A percentile compares a stretch with the other conserved stretches of the same genome.
These are phyloP conservation scores for Calvatia gigantea DNA, from an alignment of 768 basidiomycete genomes.

Conservation along the genomic window DNA sequence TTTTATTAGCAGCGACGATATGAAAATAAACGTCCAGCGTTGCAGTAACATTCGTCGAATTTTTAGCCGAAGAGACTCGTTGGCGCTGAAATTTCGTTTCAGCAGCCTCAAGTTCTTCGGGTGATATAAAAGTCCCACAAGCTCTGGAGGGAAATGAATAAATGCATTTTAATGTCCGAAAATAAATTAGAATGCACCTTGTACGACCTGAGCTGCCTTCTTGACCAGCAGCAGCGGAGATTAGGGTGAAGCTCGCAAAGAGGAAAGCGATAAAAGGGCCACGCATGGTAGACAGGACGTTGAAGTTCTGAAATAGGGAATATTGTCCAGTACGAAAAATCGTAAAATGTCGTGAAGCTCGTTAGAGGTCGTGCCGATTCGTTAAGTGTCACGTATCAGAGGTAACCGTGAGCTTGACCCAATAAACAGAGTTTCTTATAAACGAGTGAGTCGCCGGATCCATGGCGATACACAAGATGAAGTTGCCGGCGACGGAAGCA, in stretches of 20 bases:
- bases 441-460: no score
- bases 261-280: not conserved
- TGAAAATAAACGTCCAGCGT: constrained; percentile 41
- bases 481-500: no score
- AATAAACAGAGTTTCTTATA: no score
- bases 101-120: constrained; percentile 25
- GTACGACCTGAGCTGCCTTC: not conserved
- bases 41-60: constrained; percentile 23
- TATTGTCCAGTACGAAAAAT: not conserved
- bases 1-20: constrained; percentile 38
- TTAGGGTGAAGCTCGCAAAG: not conserved
- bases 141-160: constrained; percentile 21
- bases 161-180: no score
- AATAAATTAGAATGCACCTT: not conserved
- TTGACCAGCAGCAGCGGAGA: not conserved
- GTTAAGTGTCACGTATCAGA: not conserved
- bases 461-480: no score
- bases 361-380: not conserved
- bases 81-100: constrained; percentile 36
- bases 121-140: constrained; percentile 36
- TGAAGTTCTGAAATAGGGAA: no score
- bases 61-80: constrained; percentile 22
- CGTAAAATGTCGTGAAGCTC: not conserved
- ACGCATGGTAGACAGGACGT: no score
- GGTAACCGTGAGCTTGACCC: no score